Evolutionary conservation across 2,329 filamentous ascomycete genomes (phyloP).

Genomic region (Phymatotrichopsis omnivora): DNA sequence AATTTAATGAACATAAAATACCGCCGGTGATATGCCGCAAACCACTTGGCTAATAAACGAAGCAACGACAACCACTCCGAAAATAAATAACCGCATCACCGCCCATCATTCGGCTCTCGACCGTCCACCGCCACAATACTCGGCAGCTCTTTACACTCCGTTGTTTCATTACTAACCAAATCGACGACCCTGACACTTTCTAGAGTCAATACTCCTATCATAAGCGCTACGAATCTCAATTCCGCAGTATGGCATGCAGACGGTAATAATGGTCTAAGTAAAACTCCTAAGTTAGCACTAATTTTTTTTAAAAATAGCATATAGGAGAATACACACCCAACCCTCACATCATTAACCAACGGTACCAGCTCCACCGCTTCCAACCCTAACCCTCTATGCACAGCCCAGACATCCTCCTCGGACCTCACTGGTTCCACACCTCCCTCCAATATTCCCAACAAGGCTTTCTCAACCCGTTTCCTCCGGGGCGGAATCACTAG

Average conservation of each 20-base stretch:
- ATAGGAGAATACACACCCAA: constrained; percentile 43
- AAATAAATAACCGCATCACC: too few species aligned
- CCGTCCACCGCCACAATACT: constrained; percentile 47
- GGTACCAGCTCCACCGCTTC: constrained; percentile 62
- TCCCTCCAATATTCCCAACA: too few species aligned
- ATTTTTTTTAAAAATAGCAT: not conserved
- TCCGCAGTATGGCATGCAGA: constrained; percentile 65
- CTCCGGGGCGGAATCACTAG: constrained; percentile 58
- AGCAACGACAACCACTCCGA: too few species aligned
- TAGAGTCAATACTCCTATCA: constrained; percentile 55
- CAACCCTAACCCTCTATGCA: constrained; percentile 55
- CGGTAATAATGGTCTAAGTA: constrained; percentile 51
- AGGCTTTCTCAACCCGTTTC: too few species aligned
- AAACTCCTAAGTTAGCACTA: constrained; percentile 12
- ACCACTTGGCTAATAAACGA: too few species aligned
- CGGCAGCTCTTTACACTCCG: constrained; percentile 65
- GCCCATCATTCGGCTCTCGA: too few species aligned
- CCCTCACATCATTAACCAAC: constrained; percentile 60
- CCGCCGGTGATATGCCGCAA: too few species aligned
- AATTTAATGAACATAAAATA: too few species aligned
- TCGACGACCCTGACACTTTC: constrained; percentile 66
- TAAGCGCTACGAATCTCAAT: constrained; percentile 59
- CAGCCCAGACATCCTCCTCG: constrained; percentile 66
- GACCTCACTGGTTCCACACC: too few species aligned
- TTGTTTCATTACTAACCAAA: constrained; percentile 61